A percentile compares a stretch with the other conserved stretches of the same genome.
phyloP scores from a whole-genome alignment of 2,329 filamentous ascomycete species.

The Aureobasidium sp. region DNA sequence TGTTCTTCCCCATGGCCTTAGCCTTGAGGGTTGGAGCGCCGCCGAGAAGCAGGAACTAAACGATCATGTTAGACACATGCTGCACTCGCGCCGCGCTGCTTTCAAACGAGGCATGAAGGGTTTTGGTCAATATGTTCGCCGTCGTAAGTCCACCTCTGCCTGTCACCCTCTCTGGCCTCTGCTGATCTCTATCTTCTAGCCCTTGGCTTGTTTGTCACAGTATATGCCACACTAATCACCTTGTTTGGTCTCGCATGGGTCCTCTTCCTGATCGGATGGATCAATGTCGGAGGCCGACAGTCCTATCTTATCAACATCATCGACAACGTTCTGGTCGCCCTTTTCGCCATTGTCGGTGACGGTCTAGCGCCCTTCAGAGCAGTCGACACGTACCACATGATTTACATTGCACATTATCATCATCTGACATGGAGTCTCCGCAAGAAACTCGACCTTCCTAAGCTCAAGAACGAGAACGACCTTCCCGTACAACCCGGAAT shows the following conservation, averaged over 20 bases:
- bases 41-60: conserved; percentile 70
- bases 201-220: conserved; percentile 71
- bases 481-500: conserved; percentile 37
- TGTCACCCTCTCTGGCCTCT: not conserved
- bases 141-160: conserved; percentile 41
- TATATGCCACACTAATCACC: conserved; percentile 76
- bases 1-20: conserved; percentile 65
- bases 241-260: conserved; percentile 83
- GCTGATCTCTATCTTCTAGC: conserved; percentile 31
- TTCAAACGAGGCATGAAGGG: conserved; percentile 74
- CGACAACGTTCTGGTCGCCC: conserved; percentile 51
- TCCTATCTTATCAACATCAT: conserved; percentile 47
- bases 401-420: conserved; percentile 67
- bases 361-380: conserved; percentile 61
- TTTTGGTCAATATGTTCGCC: conserved; percentile 68
- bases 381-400: conserved; percentile 82
- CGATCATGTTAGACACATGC: conserved; percentile 78
- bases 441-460: conserved; percentile 51
- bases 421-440: conserved; percentile 55
- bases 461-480: conserved; percentile 60
- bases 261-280: conserved; percentile 79
- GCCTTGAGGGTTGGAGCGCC: conserved; percentile 63
- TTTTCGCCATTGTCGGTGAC: conserved; percentile 56
- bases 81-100: conserved; percentile 70
- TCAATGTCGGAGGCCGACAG: conserved; percentile 67